Evolutionary conservation across 306 rosid species (phyloP), one percentile per base, ranked within the genome.

Genomic region (Inga oerstediana): DNA sequence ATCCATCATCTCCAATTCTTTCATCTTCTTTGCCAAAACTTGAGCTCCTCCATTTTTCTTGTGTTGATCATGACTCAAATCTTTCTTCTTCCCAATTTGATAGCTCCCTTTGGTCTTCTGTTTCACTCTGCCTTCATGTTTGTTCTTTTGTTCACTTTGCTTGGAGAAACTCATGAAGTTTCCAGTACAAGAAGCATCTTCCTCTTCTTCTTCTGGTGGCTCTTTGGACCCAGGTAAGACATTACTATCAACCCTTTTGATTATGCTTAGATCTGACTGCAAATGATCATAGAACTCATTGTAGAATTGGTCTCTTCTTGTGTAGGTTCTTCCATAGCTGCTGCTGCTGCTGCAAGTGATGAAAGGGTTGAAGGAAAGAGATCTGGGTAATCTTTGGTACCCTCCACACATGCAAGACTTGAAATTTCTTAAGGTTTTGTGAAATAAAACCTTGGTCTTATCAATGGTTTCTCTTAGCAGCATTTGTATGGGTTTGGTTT

Each of bases 1-100:
- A 77, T 94, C 95, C 72, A 88, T 76, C 94, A 91, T 91, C 84
- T 96, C 99, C 85, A 92, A 88, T 24, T 96, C 99, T 91, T 89
- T 92, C 91, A 94, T 94, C 89, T 90, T 94, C 66, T 88, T 87
- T 9, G 87, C 97, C 30, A 96, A 80, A 16, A 68, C 88, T 54
- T 82, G 75, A 80, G 83, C 81, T 35, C 83, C 87, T 8, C 54
- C 82, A 41, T 83, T 83, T 71, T 4, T 81, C 48, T 85, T 81
- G 58, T 82, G 78, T 30, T 83, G 43, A 41, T 54, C 24, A 54
- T 59, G 66, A 59, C 84, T 77, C 5, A 80, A 79, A 75, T 83
- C 86, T 19, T 88, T 86, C 65, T 73, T 80, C 81, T 90, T 89
- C 30, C 84, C 66, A 3, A 79, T 16, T 79, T 62, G 77, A 58